Evolutionary conservation across 768 basidiomycete genomes (phyloP), one percentile per base, ranked within the genome.

Genomic region (Solioccasus polychromus): DNA sequence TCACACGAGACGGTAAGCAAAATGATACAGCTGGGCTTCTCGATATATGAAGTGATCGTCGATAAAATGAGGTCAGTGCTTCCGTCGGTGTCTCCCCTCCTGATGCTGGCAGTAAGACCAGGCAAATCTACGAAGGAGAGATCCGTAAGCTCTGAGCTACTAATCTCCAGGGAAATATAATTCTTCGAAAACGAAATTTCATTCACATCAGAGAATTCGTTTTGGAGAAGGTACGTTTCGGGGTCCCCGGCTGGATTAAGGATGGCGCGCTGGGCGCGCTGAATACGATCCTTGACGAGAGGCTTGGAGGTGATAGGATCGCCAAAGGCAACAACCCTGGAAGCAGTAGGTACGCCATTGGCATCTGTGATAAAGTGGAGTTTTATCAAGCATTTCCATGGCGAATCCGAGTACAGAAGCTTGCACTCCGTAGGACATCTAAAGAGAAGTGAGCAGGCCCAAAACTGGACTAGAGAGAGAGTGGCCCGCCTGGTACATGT

Each of bases 101-200:
- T 70, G 3, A 79, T 75, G 22, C 74, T 80, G 0, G 77, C 80
- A 42, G 85, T 85, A 19, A 85, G 65, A 30, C 82, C 80, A 3
- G 83, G 83, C 1, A 85, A 63, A 59, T 85, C 82, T 26, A 76
- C 77, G 48, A 85, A 84, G 0, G 79, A 82, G 10, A 85, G 69
- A 50, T 85, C 82, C 0, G 78, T 77, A 10, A 85, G 72, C 24
- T 77, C 75, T 0, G 72, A 69, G 0, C 83, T 82, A 31, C 74
- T 77, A 20, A 85, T 82, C 45, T 77, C 71, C 36, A 85, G 53
- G 0, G 76, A 80, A 12, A 84, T 75, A 29, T 69, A 77, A 41
- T 82, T 80, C 10, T 50, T 71, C 0, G 83, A 83, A 48, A 85
- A 85, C 5, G 69, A 59, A 1, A 60, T 47, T 24, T 55, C 50